phyloP scores from a whole-genome alignment of 2,329 filamentous ascomycete genomes.

The Tothia fuscella region DNA sequence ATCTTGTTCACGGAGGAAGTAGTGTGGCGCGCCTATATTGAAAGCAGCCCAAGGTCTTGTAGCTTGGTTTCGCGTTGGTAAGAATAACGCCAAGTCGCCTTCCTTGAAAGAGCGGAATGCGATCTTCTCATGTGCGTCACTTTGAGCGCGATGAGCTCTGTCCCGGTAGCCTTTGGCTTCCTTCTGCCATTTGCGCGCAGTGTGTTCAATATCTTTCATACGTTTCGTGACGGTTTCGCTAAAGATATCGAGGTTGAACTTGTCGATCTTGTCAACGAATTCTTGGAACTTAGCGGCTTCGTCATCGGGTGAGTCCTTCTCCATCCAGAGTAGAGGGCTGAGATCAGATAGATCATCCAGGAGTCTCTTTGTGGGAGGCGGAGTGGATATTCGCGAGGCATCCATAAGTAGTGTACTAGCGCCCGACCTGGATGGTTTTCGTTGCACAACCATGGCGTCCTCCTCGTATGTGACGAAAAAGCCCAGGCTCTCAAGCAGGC shows the following conservation, averaged over 20 bases:
- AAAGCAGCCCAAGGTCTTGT: slow-evolving; percentile 96
- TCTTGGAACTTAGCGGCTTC: slow-evolving; percentile 64
- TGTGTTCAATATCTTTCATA: slow-evolving; percentile 84
- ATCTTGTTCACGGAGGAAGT: slow-evolving; percentile 90
- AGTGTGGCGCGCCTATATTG: slow-evolving; percentile 94
- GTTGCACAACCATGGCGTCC: slow-evolving; percentile 62
- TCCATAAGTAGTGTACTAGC: slow-evolving; percentile 22
- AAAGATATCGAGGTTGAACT: slow-evolving; percentile 75
- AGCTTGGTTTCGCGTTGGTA: slow-evolving; percentile 88
- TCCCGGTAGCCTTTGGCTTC: slow-evolving; percentile 81
- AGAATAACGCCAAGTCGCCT: slow-evolving; percentile 83
- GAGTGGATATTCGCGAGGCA: slow-evolving; percentile 30
- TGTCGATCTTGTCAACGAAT: slow-evolving; percentile 61
- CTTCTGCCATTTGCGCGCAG: slow-evolving; percentile 85
- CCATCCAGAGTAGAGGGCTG: slow-evolving; percentile 71
- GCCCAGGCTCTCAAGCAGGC: slow-evolving; percentile 75
- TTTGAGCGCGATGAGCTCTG: slow-evolving; percentile 66
- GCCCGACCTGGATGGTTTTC: slow-evolving; percentile 44
- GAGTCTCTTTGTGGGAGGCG: slow-evolving; percentile 37
- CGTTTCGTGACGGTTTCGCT: slow-evolving; percentile 77
- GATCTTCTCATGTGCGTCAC: slow-evolving; percentile 89
- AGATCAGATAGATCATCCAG: slow-evolving; percentile 52
- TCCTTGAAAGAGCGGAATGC: slow-evolving; percentile 94
- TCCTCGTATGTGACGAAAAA: slow-evolving; percentile 69
- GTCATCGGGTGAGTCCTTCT: slow-evolving; percentile 49